Conservation (phyloP, 2,329 filamentous ascomycete genomes). For the Aureobasidium melanogenum region DNA sequence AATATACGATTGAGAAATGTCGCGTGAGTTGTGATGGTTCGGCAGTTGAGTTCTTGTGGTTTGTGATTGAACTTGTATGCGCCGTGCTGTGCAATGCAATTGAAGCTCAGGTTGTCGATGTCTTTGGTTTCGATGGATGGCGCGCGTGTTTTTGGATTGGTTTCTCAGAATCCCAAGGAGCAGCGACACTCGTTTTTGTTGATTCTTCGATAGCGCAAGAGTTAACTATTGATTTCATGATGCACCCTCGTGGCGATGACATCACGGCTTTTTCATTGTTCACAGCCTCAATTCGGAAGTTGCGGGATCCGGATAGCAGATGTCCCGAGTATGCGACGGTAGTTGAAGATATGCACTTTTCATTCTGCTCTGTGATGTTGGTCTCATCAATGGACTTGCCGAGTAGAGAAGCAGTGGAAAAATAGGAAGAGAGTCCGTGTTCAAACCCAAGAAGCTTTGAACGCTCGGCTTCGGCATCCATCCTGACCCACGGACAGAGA, state of each 20-base stretch:
- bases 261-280: neutral
- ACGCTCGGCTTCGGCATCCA: neutral
- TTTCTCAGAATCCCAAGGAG: neutral
- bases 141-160: neutral
- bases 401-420: neutral
- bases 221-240: conserved; percentile 1
- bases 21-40: neutral
- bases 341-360: neutral
- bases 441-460: neutral
- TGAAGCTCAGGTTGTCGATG: neutral
- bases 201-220: neutral
- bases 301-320: neutral
- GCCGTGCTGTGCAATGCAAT: neutral
- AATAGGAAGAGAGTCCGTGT: neutral
- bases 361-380: neutral
- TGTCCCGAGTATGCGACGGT: neutral
- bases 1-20: neutral
- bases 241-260: conserved; percentile 8
- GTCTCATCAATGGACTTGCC: neutral
- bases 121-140: neutral
- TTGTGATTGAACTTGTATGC: neutral
- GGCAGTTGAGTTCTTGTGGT: neutral
- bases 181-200: neutral
- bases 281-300: conserved; percentile 4
- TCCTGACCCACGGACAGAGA: neutral